Evolutionary conservation across 768 basidiomycete species (phyloP), one percentile per base, ranked within the genome.

Genomic region (Xanthoconium stramineum): DNA sequence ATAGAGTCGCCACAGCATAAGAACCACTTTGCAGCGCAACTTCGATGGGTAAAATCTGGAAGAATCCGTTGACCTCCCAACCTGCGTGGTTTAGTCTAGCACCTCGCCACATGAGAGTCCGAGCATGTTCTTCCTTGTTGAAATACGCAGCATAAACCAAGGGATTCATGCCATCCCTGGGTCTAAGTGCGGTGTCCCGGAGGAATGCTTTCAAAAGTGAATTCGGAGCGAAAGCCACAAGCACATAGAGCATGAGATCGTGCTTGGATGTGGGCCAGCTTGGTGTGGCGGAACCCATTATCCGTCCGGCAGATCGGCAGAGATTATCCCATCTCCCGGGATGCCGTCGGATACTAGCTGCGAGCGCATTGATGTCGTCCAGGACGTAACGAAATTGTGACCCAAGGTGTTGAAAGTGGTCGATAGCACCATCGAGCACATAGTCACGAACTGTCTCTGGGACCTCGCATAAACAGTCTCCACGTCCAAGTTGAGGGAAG

Each of bases 371-470:
- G n/a, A 50, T 36, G 38, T 50, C 48, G 11, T 28, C 15, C 7
- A 50, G 20, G 8, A 30, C 9, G 4, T 10, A 19, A 15, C 30
- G 1, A 19, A 50, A 14, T 50, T 37, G 36, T 19, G 49, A 8
- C 6, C 29, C 49, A 36, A 50, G 49, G 49, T 40, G 38, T 5
- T 7, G 29, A 29, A 50, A 50, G 49, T 50, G 49, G 14, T 32
- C 17, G 8, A n/a, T 15, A 13, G 37, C 49, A 39, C 30, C 2
- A 5, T 47, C 13, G 4, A 50, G 38, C 8, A 10, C 50, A 3
- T 51, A 51, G 32, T 35, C 40, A 9, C 30, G 32, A 35, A 51
- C 40, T 3, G 19, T 39, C 30, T 14, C 40, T 1, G 13, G 15
- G 15, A 11, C 5, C 0, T 15, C 3, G 6, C 5, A n/a, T 1